Evolutionary conservation across 1,284 basidiomycete species (phyloP).

Genomic region (Fomitopsis palustris): DNA sequence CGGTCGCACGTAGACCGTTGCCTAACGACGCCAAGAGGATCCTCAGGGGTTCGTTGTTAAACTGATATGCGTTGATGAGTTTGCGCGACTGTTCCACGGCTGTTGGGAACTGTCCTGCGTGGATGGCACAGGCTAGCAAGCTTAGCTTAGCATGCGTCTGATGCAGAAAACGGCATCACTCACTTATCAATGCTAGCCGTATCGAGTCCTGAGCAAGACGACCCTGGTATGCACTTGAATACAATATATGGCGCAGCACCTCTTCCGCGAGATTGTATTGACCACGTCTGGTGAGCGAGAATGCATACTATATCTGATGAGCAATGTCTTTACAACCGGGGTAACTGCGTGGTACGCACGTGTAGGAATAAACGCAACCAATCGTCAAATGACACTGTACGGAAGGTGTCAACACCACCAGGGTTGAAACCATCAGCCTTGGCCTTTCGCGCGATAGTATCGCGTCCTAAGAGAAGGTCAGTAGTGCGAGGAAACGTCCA

Average conservation of each 20-base stretch:
- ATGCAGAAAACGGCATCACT: constrained; percentile 21
- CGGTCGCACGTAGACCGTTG: constrained; percentile 62
- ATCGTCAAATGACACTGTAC: constrained; percentile 80
- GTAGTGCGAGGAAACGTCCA: background rate
- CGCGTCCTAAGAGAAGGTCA: constrained; percentile 18
- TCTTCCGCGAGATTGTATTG: constrained; percentile 74
- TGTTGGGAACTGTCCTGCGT: constrained; percentile 49
- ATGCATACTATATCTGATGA: constrained; percentile 88
- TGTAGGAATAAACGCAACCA: constrained; percentile 88
- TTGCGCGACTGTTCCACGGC: constrained; percentile 75
- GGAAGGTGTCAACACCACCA: constrained; percentile 60
- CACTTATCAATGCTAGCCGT: constrained; percentile 70
- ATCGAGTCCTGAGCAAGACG: constrained; percentile 66
- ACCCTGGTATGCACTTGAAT: constrained; percentile 75
- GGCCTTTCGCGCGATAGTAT: constrained; percentile 31
- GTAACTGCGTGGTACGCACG: constrained; percentile 37
- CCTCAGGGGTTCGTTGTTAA: constrained; percentile 80
- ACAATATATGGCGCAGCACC: constrained; percentile 73
- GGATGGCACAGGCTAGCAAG: constrained; percentile 64
- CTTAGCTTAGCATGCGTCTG: background rate
- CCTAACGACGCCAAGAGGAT: constrained; percentile 70
- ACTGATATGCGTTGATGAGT: constrained; percentile 66
- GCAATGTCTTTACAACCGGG: background rate
- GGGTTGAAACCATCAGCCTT: constrained; percentile 31
- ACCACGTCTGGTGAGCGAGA: constrained; percentile 67